Base-by-base conservation (phyloP, 1,284 basidiomycete species). In the Cutaneotrichosporon daszewskae region DNA sequence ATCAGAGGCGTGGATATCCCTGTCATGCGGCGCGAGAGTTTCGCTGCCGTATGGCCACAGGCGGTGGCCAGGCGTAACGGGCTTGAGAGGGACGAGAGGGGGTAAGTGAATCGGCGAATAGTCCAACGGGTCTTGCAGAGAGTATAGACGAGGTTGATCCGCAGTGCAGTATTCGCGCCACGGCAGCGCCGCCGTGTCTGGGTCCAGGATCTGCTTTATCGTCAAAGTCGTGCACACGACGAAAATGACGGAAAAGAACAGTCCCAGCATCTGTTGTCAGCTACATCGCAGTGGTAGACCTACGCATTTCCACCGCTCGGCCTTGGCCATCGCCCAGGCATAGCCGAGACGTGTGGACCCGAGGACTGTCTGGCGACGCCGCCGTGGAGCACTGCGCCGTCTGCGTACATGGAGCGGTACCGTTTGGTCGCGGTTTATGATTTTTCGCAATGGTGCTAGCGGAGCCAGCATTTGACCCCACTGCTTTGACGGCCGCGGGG, bases 131-230 rank as follows among this genome's bases (percentile, higher is more conserved):
- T 45, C 48, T 47, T 64, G 59, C 12, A 71, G 50, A n/a, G 62
- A 58, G 49, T 61, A 68, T 27, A 67, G 57, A 12, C 58, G 54
- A 1, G 69, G 68, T 28, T 66, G 55, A 29, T 58, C 81, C 77
- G 50, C 81, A 73, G 40, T 84, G 79, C 94, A 97, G 67, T 94
- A 94, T 20, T 83, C 81, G 54, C 90, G 81, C 90, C 91, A 98
- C 32, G 92, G 91, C 23, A 94, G 72, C 13, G 89, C 84, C 45
- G 86, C 84, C 69, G 96, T 96, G 77, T 98, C 94, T 34, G 91
- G 89, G 65, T 96, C 92, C 62, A 96, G 80, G 52, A 92, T 79
- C 69, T 94, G 85, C 64, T 90, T 91, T 67, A 96, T 78, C 43
- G 87, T 75, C n/a, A 17, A 36, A 5, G 33, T 33, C 4, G 36